Base-by-base conservation (phyloP, 2,329 filamentous ascomycete genomes). In the Arthrobotrys iridis region DNA sequence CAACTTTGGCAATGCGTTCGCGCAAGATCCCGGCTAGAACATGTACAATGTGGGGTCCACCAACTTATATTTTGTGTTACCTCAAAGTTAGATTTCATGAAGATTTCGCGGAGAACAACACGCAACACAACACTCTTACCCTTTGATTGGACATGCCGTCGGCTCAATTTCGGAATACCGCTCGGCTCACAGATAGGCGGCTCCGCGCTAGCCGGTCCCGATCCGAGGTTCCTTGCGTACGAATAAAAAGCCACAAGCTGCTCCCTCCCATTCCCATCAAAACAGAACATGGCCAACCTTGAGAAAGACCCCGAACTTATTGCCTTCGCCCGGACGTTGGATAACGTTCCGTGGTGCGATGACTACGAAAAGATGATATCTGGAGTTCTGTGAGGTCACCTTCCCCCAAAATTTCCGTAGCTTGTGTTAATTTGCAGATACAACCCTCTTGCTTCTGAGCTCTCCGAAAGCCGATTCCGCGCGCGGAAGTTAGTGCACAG, bases 281-380 rank as follows among this genome's bases (percentile, higher is more conserved):
- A 15, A 30, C 4, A 28, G 8, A 52, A 15, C 24, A 41, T 83
- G 83, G 82, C 82, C 15, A 80, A 80, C 26, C 81, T 78, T 52
- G 77, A 82, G 30, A 86, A 85, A 72, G 82, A 86, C 64, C 68
- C 79, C 0, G 80, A 81, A 26, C 81, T 82, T 46, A 82, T 87
- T 37, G 83, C 82, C 50, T 81, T 82, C 24, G 86, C 86, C 13
- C 85, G 82, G 77, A 82, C 82, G 33, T 80, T 88, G 8, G 81
- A 84, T 7, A 84, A 88, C 74, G 82, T 85, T 1, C 87, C 87
- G 0, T 87, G 85, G 83, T 85, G 86, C 71, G 87, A 88, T 5
- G 85, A 88, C 73, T 89, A 88, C 63, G 86, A 89, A 79, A 87
- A 86, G 79, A 89, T 89, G 87, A 86, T 89, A 52, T 89, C 87